Evolutionary conservation across 306 rosid species (phyloP), one percentile per base, ranked within the genome.

Genomic region (Castanea crenata): DNA sequence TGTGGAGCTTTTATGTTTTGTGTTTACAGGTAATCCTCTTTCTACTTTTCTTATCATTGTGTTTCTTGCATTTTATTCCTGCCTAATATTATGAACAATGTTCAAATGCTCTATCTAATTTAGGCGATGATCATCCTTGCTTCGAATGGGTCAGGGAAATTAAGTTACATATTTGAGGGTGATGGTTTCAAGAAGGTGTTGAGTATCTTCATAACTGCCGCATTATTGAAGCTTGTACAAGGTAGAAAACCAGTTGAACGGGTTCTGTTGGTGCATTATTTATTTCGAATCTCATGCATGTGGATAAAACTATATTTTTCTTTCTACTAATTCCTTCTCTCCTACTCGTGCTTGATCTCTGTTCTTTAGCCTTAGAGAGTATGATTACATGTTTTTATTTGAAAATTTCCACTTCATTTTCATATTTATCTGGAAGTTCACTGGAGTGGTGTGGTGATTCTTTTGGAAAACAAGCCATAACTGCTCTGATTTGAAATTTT

Each of bases 71-170:
- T 61, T 72, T 78, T 64, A 29, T 55, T 14, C 65, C 20, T 75
- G 19, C 88, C 69, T 69, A 73, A 44, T 80, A 78, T 83, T 69
- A 54, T 55, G 79, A 77, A 65, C 74, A 61, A 54, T 49, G 44
- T 79, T 82, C 72, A 70, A 46, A 80, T 73, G 57, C 79, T 63
- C 64, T 91, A 74, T 88, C 57, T 54, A 58, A 78, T 67, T 73
- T 63, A 95, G 99, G 96, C 92, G 61, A 95, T 95, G 99, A 78
- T 95, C 86, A 92, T 95, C 86, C 80, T 95, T 58, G 98, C 97
- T 85, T 95, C 96, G 91, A 85, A 90, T 74, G 94, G 90, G 46
- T 81, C 93, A 2, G 99, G 97, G 35, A 3, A 84, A 1, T 82
- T 95, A 81, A 87, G 88, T 81, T 70, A 91, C 31, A 44, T 91